Base-by-base conservation (phyloP, 148 eudicot species). In the Rhododendron molle region DNA sequence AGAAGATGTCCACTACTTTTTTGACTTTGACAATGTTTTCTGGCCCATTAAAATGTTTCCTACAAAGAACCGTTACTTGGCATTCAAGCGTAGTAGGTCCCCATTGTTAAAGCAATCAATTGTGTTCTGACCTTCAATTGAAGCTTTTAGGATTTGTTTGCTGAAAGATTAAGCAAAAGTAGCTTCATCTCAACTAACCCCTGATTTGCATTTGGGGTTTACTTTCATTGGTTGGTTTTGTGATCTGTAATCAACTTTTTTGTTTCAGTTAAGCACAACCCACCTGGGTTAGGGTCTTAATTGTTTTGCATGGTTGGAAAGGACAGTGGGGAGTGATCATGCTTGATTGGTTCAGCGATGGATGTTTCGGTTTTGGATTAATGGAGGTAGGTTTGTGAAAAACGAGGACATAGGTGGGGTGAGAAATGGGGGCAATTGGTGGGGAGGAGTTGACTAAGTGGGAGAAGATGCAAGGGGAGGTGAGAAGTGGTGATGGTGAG, bases 141-240 rank as follows among this genome's bases (percentile, higher is more conserved):
- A 83, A 88, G 83, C 83, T 88, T 69, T 84, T 60, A 73, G 85
- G 78, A 20, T 13, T 47, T 87, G 88, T 87, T 85, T 85, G 89
- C 78, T 85, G 83, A 13, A 87, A 93, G 91, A 86, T 92, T 89
- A 92, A 89, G 91, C 90, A 89, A 86, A 79, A 44, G 47, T 58
- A 44, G 86, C 83, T 82, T 92, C 89, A 87, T 91, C 91, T 86
- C 92, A 94, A 95, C 93, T 87, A 93, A 93, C 85, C 85, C 78
- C 85, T 92, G 90, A 89, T 91, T 91, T 83, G 20, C 81, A 87
- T 78, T 69, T 84, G 30, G 89, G 71, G 78, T 73, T 73, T 84
- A 46, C 69, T 80, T 52, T 52, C 21, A 18, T 81, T 21, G 71
- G 85, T 83, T 14, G 40, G 74, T 50, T 65, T 80, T 20, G 20